Conservation (phyloP, 257 asterid species). For the Penstemon davidsonii region DNA sequence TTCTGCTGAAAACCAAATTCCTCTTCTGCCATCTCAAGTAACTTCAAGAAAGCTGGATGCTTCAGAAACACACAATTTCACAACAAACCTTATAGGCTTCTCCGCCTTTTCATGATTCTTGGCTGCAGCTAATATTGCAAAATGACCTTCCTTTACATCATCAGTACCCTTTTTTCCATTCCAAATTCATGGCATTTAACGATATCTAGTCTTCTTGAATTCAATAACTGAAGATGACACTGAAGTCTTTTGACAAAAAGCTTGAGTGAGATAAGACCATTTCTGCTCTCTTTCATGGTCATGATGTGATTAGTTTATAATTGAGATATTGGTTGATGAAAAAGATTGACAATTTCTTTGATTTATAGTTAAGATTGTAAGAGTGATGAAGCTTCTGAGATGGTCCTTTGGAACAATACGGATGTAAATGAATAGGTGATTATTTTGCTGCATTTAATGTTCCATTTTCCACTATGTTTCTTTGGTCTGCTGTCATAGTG, state of each 20-base stretch:
- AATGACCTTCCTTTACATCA: constrained; percentile 47
- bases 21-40: constrained; percentile 41
- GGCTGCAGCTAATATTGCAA: constrained; percentile 32
- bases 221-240: constrained; percentile 25
- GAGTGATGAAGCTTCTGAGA: constrained; percentile 11
- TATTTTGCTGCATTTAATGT: constrained; percentile 17
- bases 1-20: constrained; percentile 38
- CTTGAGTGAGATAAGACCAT: constrained; percentile 20
- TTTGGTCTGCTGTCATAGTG: not conserved
- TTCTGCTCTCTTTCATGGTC: constrained; percentile 11
- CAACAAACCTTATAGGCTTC: constrained; percentile 38
- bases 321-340: not conserved
- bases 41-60: constrained; percentile 38
- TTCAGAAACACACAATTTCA: constrained; percentile 34
- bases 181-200: constrained; percentile 14
- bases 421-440: constrained; percentile 4
- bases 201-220: constrained; percentile 13
- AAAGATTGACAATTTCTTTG: not conserved
- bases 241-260: constrained; percentile 32
- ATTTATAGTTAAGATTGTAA: not conserved
- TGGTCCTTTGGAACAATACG: not conserved
- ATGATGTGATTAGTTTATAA: not conserved
- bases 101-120: constrained; percentile 20
- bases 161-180: constrained; percentile 22
- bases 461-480: constrained; percentile 11